A percentile compares a stretch with the other conserved stretches of the same genome.
phyloP scores from a whole-genome alignment of 106 monocot species.

The Acorus gramineus region DNA sequence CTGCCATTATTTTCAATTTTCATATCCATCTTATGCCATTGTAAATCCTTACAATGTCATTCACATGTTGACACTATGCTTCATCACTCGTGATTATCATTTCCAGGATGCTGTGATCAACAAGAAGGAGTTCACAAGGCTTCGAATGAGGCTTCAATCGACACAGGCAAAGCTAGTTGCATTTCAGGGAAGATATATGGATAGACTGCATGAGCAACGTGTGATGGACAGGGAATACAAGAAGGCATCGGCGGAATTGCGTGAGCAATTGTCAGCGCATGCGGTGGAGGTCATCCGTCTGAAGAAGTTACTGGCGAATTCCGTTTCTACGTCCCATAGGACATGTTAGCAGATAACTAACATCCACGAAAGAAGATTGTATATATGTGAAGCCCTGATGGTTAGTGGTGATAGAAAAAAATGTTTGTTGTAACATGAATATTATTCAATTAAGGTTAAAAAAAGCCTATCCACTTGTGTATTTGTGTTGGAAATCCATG shows the following conservation, averaged over 20 bases:
- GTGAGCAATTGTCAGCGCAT: slow-evolving; percentile 46
- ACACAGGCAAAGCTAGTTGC: slow-evolving; percentile 45
- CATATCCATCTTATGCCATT: not conserved
- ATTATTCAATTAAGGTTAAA: too few species aligned
- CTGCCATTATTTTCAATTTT: too few species aligned
- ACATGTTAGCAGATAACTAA: too few species aligned
- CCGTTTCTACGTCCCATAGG: too few species aligned
- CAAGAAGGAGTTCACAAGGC: slow-evolving; percentile 45
- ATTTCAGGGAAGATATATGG: slow-evolving; percentile 28
- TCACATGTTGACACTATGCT: not conserved
- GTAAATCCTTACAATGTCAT: not conserved
- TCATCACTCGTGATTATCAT: not conserved
- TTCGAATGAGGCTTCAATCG: slow-evolving; percentile 30
- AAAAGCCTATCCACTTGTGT: too few species aligned
- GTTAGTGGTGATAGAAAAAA: too few species aligned
- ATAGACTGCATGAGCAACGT: slow-evolving; percentile 27
- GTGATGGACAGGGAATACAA: slow-evolving; percentile 55
- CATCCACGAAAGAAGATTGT: too few species aligned
- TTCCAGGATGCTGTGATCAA: slow-evolving; percentile 36
- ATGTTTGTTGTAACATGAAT: too few species aligned
- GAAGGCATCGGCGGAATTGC: slow-evolving; percentile 41
- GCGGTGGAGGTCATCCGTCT: slow-evolving; percentile 49
- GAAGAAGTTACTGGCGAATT: slow-evolving; percentile 37
- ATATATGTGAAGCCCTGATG: too few species aligned
- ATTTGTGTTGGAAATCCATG: too few species aligned